These are phyloP conservation scores for Kluyveromyces lactis DNA, from an alignment of 805 yeast species.

Conservation along the genomic window DNA sequence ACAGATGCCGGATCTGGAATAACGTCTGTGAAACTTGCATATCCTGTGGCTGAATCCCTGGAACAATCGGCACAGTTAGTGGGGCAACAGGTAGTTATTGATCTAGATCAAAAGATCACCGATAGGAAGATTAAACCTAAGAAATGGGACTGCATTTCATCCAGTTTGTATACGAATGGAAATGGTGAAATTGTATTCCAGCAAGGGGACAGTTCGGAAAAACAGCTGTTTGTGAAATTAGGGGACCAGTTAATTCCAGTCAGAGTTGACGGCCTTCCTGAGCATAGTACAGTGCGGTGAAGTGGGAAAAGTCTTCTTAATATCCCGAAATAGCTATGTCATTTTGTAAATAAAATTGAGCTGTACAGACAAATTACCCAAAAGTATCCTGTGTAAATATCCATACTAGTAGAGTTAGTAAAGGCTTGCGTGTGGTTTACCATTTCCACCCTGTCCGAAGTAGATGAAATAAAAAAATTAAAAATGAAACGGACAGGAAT, in stretches of 20 bases:
- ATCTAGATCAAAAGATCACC: slow-evolving; percentile 2
- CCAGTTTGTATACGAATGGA: slow-evolving; percentile 12
- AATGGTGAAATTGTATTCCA: slow-evolving; percentile 9
- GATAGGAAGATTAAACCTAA: slow-evolving; percentile 13
- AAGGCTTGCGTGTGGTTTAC: no score
- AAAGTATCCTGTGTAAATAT: no score
- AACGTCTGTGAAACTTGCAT: slow-evolving; percentile 13
- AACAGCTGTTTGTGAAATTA: slow-evolving; percentile 8
- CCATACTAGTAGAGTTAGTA: no score
- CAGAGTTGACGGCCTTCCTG: slow-evolving; percentile 11
- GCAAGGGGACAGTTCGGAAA: slow-evolving; percentile 7
- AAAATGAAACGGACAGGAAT: slow-evolving; percentile 56
- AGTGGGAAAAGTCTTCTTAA: no score
- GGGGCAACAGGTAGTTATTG: slow-evolving; percentile 12
- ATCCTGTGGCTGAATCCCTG: slow-evolving; percentile 6
- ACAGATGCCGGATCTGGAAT: slow-evolving; percentile 6
- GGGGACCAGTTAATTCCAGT: slow-evolving; percentile 7
- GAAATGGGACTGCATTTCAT: slow-evolving; percentile 18
- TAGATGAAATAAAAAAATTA: not conserved
- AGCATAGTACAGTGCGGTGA: slow-evolving; percentile 13
- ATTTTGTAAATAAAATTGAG: not conserved
- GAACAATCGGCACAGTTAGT: slow-evolving; percentile 2
- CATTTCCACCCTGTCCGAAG: no score
- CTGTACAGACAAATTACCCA: no score
- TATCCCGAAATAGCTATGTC: no score